Evolutionary conservation across 306 rosid species (phyloP).

Genomic region (Cucumis melo): DNA sequence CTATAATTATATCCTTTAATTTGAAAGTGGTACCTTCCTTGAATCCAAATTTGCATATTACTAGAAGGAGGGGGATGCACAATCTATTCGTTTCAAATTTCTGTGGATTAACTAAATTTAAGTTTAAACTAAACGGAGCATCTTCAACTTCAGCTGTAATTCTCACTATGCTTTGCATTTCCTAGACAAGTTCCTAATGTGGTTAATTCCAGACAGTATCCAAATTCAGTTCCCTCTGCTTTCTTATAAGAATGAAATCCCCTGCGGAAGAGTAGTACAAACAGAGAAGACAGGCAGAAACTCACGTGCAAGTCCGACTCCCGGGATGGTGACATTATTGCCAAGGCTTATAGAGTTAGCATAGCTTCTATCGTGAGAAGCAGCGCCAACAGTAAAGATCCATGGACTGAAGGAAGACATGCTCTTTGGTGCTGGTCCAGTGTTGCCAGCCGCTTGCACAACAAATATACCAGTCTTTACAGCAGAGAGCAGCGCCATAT

Average conservation of each 20-base stretch:
- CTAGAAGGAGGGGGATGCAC: too few relatives aligned
- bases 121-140: background rate
- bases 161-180: background rate
- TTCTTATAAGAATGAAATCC: background rate
- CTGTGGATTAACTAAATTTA: background rate
- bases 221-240: background rate
- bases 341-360: slow-evolving; percentile 79
- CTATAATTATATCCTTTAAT: too few relatives aligned
- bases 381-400: slow-evolving; percentile 85
- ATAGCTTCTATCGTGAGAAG: slow-evolving; percentile 76
- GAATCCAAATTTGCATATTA: too few relatives aligned
- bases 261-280: background rate
- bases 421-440: slow-evolving; percentile 93
- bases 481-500: slow-evolving; percentile 91
- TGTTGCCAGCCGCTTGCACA: slow-evolving; percentile 98
- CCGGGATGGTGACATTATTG: slow-evolving; percentile 59
- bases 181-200: background rate
- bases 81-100: too few relatives aligned
- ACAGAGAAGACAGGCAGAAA: slow-evolving; percentile 16
- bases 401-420: slow-evolving; percentile 96
- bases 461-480: slow-evolving; percentile 86
- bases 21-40: too few relatives aligned
- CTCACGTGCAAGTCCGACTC: slow-evolving; percentile 93
- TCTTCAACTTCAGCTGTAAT: background rate
- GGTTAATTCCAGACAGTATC: background rate